Conservation (phyloP, 768 basidiomycete genomes). For the Xanthoconium stramineum region DNA sequence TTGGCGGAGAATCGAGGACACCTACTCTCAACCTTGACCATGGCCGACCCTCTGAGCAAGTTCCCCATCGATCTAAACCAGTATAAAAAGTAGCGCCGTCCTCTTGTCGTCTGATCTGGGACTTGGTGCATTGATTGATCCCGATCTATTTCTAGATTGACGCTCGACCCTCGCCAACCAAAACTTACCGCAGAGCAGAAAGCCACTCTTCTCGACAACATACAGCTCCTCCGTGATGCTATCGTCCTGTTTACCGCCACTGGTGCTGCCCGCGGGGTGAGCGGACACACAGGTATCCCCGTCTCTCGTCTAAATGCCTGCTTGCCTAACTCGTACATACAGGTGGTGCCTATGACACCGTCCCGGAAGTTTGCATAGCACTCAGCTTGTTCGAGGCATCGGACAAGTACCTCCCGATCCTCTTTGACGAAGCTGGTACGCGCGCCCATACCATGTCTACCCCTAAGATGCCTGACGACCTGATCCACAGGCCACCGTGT, state of each 20-base stretch:
- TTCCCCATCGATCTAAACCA: constrained; percentile 80
- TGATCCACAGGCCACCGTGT: constrained; percentile 70
- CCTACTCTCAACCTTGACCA: constrained; percentile 23
- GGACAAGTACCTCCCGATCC: constrained; percentile 61
- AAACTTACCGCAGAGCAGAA: constrained; percentile 63
- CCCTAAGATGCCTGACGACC: background rate
- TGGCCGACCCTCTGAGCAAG: constrained; percentile 38
- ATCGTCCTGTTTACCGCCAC: constrained; percentile 86
- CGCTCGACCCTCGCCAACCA: constrained; percentile 67
- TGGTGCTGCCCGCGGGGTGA: constrained; percentile 81
- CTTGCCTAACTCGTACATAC: constrained; percentile 14
- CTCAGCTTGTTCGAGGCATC: constrained; percentile 65
- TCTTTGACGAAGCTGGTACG: constrained; percentile 82
- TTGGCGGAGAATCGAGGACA: background rate
- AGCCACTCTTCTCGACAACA: constrained; percentile 58
- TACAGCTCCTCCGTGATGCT: constrained; percentile 78
- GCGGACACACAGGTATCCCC: constrained; percentile 73
- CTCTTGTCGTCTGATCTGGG: background rate
- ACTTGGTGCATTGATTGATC: background rate
- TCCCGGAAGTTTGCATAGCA: constrained; percentile 81
- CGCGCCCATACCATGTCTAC: background rate
- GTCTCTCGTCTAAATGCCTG: background rate
- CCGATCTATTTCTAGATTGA: constrained; percentile 44
- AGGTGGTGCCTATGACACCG: constrained; percentile 71
- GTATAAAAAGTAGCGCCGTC: constrained; percentile 60